phyloP scores from a whole-genome alignment of 352 stramenopile species.

The Aphanomyces astaci region DNA sequence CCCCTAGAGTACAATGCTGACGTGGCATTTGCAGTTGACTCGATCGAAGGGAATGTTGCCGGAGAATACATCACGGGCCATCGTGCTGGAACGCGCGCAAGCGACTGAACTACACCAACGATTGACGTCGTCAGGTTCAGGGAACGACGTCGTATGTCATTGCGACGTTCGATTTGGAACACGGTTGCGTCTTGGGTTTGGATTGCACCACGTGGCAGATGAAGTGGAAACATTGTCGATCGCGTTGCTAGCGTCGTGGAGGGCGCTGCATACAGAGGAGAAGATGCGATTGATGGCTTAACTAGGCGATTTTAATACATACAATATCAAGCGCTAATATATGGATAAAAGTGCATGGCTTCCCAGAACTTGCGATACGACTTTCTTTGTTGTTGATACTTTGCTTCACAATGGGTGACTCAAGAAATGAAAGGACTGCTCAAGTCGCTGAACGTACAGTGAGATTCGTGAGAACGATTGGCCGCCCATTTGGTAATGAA shows the following conservation, averaged over 20 bases:
- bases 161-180: conserved; percentile 14
- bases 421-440: too few species aligned
- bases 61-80: background rate
- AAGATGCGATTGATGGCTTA: background rate
- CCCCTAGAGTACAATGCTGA: conserved; percentile 1
- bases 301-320: too few species aligned
- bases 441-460: too few species aligned
- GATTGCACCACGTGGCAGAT: background rate
- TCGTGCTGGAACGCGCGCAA: background rate
- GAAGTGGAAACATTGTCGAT: conserved; percentile 1
- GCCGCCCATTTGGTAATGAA: too few species aligned
- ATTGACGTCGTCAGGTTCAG: background rate
- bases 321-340: too few species aligned
- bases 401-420: too few species aligned
- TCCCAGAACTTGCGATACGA: too few species aligned
- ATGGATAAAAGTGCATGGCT: too few species aligned
- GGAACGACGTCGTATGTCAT: background rate
- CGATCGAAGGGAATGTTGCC: background rate
- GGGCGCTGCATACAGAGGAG: background rate
- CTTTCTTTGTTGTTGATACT: too few species aligned
- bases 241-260: background rate
- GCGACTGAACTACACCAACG: background rate
- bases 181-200: conserved; percentile 10
- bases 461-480: too few species aligned
- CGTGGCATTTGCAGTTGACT: background rate